A percentile compares a stretch with the other conserved stretches of the same genome.
These are phyloP conservation scores for Talaromyces sp. DNA, from an alignment of 2,329 filamentous ascomycete species.

Conservation along the genomic window DNA sequence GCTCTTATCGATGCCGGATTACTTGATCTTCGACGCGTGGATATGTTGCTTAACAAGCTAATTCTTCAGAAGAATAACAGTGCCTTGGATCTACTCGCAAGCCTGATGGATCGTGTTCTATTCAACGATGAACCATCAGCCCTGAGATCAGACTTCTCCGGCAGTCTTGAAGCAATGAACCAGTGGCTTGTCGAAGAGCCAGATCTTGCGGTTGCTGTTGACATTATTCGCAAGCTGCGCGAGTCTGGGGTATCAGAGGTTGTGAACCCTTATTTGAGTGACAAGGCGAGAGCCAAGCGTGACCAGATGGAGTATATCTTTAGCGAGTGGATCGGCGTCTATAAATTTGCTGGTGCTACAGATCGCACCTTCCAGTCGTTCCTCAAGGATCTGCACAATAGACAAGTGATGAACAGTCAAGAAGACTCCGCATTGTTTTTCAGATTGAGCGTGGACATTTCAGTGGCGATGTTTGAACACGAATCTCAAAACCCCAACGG, in stretches of 20 bases:
- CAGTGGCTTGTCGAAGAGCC: constrained; percentile 75
- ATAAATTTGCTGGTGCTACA: constrained; percentile 70
- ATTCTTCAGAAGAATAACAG: constrained; percentile 67
- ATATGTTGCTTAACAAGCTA: constrained; percentile 68
- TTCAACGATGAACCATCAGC: constrained; percentile 74
- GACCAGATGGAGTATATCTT: constrained; percentile 94
- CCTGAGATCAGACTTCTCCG: constrained; percentile 79
- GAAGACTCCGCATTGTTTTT: constrained; percentile 79
- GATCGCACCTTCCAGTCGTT: constrained; percentile 72
- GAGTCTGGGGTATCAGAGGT: constrained; percentile 56
- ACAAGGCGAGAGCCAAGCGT: constrained; percentile 58
- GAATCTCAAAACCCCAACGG: constrained; percentile 59
- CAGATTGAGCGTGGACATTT: constrained; percentile 74
- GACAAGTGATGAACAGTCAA: constrained; percentile 66
- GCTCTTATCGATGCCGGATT: constrained; percentile 58
- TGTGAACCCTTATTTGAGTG: constrained; percentile 52
- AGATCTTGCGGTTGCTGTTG: constrained; percentile 61
- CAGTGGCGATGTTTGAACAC: constrained; percentile 73
- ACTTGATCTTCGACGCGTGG: constrained; percentile 62
- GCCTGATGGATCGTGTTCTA: constrained; percentile 73
- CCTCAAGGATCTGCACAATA: constrained; percentile 75
- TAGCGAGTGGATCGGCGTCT: constrained; percentile 87
- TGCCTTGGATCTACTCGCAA: constrained; percentile 75
- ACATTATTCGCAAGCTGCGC: constrained; percentile 65
- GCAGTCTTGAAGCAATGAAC: constrained; percentile 76